Percentiles rank a stretch among this genome's conserved stretches.
phyloP scores from a whole-genome alignment of 495 filamentous ascomycete genomes.

The Penicillium riverlandense region DNA sequence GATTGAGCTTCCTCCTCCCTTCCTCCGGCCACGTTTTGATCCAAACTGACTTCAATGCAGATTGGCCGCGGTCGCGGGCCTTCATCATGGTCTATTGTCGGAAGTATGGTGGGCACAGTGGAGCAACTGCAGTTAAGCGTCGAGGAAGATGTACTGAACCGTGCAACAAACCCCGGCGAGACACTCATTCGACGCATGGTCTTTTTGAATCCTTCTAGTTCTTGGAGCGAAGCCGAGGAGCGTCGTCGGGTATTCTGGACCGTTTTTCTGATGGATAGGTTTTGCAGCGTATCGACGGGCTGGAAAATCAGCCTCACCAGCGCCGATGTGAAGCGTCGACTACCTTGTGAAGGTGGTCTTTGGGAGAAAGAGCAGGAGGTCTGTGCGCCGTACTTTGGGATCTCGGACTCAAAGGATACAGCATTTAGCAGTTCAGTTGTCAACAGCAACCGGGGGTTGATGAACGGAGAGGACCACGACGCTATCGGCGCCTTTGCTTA shows the following conservation, averaged over 20 bases:
- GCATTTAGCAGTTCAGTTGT: background rate
- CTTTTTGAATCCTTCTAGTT: slow-evolving; percentile 16
- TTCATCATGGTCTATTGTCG: slow-evolving; percentile 22
- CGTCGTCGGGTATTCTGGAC: slow-evolving; percentile 19
- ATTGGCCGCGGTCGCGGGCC: slow-evolving; percentile 20
- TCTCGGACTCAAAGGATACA: slow-evolving; percentile 4
- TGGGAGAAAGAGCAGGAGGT: slow-evolving; percentile 15
- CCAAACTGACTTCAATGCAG: background rate
- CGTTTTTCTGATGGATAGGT: slow-evolving; percentile 21
- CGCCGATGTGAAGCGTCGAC: slow-evolving; percentile 30
- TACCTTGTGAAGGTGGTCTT: slow-evolving; percentile 26
- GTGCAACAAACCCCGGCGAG: slow-evolving; percentile 2
- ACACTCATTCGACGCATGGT: slow-evolving; percentile 25
- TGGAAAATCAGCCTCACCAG: slow-evolving; percentile 18
- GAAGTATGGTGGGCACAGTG: slow-evolving; percentile 17
- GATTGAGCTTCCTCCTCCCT: background rate
- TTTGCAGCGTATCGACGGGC: slow-evolving; percentile 19
- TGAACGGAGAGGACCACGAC: slow-evolving; percentile 1
- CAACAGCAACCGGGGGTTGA: background rate
- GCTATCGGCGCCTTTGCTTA: slow-evolving; percentile 12
- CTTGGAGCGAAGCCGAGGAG: slow-evolving; percentile 18
- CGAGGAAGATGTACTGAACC: slow-evolving; percentile 10
- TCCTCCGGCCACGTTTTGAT: slow-evolving; percentile 1
- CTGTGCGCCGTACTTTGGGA: slow-evolving; percentile 15
- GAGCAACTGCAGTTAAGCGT: slow-evolving; percentile 18